These are phyloP conservation scores for Lathyrus oleraceus DNA, from an alignment of 306 rosid genomes.

Conservation along the genomic window DNA sequence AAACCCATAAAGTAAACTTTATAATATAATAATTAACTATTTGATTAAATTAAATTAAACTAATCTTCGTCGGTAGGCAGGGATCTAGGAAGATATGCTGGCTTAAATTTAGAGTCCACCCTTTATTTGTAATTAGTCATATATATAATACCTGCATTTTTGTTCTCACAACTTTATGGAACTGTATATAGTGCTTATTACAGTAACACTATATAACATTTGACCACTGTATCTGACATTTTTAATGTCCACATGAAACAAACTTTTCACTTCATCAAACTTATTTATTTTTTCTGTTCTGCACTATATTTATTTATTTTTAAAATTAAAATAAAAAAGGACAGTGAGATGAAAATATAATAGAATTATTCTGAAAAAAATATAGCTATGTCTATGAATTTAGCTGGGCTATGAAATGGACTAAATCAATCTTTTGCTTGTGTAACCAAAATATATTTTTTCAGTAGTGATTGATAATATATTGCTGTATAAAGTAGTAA, in stretches of 20 bases:
- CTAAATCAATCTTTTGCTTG: constrained; percentile 53
- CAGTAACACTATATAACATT: constrained; percentile 31
- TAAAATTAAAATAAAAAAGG: background rate
- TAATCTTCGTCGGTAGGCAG: constrained; percentile 42
- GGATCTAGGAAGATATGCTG: constrained; percentile 47
- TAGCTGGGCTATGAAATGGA: constrained; percentile 35
- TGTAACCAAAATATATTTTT: constrained; percentile 34
- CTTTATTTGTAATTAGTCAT: constrained; percentile 34
- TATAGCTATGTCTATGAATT: constrained; percentile 33
- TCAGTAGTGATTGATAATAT: constrained; percentile 39
- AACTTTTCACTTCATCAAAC: constrained; percentile 11
- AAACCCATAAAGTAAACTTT: constrained; percentile 33
- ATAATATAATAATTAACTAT: constrained; percentile 17
- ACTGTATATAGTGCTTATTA: constrained; percentile 39
- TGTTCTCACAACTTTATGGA: constrained; percentile 25
- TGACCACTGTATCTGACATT: constrained; percentile 35
- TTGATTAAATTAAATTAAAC: background rate
- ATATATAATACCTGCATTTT: constrained; percentile 50
- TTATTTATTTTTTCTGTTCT: background rate
- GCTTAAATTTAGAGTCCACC: constrained; percentile 38
- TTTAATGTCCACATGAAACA: constrained; percentile 12
- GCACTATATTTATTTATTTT: background rate
- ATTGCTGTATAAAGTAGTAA: constrained; percentile 46
- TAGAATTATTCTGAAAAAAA: constrained; percentile 6
- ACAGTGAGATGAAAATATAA: constrained; percentile 9